phyloP scores from a whole-genome alignment of 441 rosid species.

The Pelargonium fulgidum region DNA sequence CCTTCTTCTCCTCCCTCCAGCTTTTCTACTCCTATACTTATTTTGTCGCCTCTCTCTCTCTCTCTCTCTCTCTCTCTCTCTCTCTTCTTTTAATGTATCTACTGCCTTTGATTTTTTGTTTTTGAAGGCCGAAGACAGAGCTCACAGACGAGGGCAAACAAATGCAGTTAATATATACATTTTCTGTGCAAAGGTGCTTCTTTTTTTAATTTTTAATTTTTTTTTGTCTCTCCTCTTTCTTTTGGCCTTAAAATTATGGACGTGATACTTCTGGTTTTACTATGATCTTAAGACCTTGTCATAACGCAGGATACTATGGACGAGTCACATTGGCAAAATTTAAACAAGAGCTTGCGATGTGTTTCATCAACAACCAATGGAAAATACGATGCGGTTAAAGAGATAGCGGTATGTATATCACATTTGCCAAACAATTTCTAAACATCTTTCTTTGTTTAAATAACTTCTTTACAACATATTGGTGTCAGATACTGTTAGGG shows the following conservation, averaged over 20 bases:
- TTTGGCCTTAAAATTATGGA: not conserved
- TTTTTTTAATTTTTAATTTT: slow-evolving; percentile 2
- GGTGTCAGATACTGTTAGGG: too few relatives aligned
- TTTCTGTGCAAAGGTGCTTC: slow-evolving; percentile 76
- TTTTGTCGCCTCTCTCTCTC: not conserved
- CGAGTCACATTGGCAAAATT: slow-evolving; percentile 65
- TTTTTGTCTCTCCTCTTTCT: slow-evolving; percentile 1
- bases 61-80: not conserved
- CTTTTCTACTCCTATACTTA: too few relatives aligned
- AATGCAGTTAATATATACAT: slow-evolving; percentile 80
- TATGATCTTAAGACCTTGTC: slow-evolving; percentile 13
- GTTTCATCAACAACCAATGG: slow-evolving; percentile 88
- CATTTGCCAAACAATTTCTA: not conserved
- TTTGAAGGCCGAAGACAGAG: slow-evolving; percentile 92
- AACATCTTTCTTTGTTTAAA: too few relatives aligned
- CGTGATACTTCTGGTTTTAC: slow-evolving; percentile 13
- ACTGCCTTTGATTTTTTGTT: slow-evolving; percentile 19
- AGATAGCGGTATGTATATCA: slow-evolving; percentile 49
- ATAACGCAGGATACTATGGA: slow-evolving; percentile 65
- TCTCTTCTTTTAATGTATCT: slow-evolving; percentile 4
- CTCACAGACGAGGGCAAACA: slow-evolving; percentile 87
- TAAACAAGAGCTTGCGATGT: slow-evolving; percentile 69
- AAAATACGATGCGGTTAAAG: slow-evolving; percentile 72
- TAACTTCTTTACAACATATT: too few relatives aligned
- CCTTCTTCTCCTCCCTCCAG: too few relatives aligned